Evolutionary conservation across 2,329 filamentous ascomycete genomes (phyloP).

Genomic region (Ophiosphaerella narmari): DNA sequence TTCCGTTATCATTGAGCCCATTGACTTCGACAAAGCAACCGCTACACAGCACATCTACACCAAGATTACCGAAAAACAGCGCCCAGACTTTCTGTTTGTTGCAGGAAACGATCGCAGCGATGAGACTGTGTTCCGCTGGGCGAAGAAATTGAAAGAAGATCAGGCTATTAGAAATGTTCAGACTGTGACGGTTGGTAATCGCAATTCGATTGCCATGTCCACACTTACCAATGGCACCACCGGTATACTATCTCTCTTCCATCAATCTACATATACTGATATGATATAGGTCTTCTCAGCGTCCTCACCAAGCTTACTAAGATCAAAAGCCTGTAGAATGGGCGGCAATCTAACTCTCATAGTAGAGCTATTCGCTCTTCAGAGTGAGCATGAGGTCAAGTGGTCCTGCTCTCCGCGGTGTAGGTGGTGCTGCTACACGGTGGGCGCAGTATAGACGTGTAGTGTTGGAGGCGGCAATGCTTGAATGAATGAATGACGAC

Average conservation of each 20-base stretch:
- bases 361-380: too few relatives aligned
- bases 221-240: constrained; percentile 91
- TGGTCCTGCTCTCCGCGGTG: too few relatives aligned
- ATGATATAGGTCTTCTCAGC: constrained; percentile 33
- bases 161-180: constrained; percentile 63
- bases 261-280: constrained; percentile 9
- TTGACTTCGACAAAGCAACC: constrained; percentile 85
- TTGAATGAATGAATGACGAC: too few relatives aligned
- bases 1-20: constrained; percentile 80
- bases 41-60: constrained; percentile 77
- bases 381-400: too few relatives aligned
- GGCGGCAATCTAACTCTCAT: too few relatives aligned
- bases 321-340: constrained; percentile 9
- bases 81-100: constrained; percentile 82
- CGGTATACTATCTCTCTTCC: constrained; percentile 60
- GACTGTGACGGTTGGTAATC: constrained; percentile 83
- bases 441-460: too few relatives aligned
- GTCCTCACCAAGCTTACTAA: constrained; percentile 36
- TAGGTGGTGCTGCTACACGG: too few relatives aligned
- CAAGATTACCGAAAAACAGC: constrained; percentile 29
- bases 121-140: constrained; percentile 93
- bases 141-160: constrained; percentile 71
- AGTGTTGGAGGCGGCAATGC: too few relatives aligned
- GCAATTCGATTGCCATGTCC: constrained; percentile 84
- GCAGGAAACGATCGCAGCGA: constrained; percentile 91